Conservation (phyloP, 2,329 filamentous ascomycete species). For the Cladophialophora chaetospira region DNA sequence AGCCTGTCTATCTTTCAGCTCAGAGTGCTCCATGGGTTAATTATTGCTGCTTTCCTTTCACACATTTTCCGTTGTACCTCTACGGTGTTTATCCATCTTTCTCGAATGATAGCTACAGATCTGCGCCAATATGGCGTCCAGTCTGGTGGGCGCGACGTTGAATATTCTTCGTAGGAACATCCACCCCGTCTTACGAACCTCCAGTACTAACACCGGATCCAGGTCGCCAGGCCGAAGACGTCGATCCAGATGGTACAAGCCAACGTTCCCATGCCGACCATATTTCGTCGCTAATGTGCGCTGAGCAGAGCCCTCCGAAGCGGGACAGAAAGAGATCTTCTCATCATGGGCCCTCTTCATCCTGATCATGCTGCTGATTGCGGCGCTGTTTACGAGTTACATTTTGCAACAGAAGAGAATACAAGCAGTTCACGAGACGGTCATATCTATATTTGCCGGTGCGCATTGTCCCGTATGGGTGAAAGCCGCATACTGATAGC, state of each 20-base stretch:
- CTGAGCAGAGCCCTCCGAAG: slow-evolving; percentile 66
- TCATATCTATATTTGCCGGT: slow-evolving; percentile 97
- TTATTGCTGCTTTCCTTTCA: slow-evolving; percentile 7
- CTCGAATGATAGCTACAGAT: slow-evolving; percentile 19
- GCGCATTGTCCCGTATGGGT: slow-evolving; percentile 28
- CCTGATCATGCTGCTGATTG: slow-evolving; percentile 88
- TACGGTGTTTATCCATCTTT: no score
- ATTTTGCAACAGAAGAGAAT: slow-evolving; percentile 95
- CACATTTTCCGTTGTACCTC: no score
- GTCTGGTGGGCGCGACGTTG: slow-evolving; percentile 27
- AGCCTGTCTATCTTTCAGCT: not conserved
- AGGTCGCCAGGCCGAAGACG: slow-evolving; percentile 30
- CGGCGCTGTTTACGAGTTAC: slow-evolving; percentile 95
- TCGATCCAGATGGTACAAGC: slow-evolving; percentile 29
- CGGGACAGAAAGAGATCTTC: slow-evolving; percentile 88
- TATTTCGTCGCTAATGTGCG: slow-evolving; percentile 3
- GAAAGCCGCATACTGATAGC: slow-evolving; percentile 7
- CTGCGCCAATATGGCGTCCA: slow-evolving; percentile 30
- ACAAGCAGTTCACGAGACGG: slow-evolving; percentile 95
- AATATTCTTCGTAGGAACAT: slow-evolving; percentile 25
- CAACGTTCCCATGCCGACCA: not conserved
- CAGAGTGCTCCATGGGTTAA: not conserved
- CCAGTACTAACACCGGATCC: slow-evolving; percentile 7
- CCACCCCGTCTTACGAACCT: not conserved
- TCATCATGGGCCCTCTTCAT: slow-evolving; percentile 98